These are phyloP conservation scores for Candida glaebosa DNA, from an alignment of 805 yeast genomes.

Conservation along the genomic window DNA sequence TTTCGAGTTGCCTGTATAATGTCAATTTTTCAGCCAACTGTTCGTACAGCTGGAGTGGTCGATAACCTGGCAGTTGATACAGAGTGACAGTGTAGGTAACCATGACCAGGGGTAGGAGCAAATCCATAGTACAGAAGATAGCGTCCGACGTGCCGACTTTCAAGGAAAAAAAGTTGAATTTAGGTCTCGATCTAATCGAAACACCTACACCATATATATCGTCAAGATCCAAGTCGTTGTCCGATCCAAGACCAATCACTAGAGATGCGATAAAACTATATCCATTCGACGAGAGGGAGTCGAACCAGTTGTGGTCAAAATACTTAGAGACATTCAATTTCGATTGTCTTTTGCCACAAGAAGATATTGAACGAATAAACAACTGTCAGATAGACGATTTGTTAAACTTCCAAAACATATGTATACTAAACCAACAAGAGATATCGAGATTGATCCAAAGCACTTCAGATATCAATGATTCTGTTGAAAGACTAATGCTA, in stretches of 20 bases:
- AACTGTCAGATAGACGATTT: constrained; percentile 31
- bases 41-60: too few relatives aligned
- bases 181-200: constrained; percentile 11
- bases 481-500: constrained; percentile 45
- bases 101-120: constrained; percentile 49
- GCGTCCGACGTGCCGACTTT: constrained; percentile 50
- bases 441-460: constrained; percentile 38
- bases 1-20: too few relatives aligned
- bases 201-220: not conserved
- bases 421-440: constrained; percentile 21
- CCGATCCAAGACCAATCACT: not conserved
- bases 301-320: constrained; percentile 20
- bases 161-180: constrained; percentile 22
- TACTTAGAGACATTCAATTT: constrained; percentile 39
- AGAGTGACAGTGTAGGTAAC: not conserved
- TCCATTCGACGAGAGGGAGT: constrained; percentile 15
- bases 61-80: not conserved
- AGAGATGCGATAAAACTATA: constrained; percentile 4
- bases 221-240: not conserved
- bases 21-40: too few relatives aligned
- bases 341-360: constrained; percentile 36
- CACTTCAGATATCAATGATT: constrained; percentile 41
- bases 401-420: constrained; percentile 33
- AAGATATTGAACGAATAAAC: constrained; percentile 40
- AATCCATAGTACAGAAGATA: constrained; percentile 60